A percentile compares a stretch with the other conserved stretches of the same genome.
Conservation (phyloP, 2,329 filamentous ascomycete species). For the Capronia epimyces region DNA sequence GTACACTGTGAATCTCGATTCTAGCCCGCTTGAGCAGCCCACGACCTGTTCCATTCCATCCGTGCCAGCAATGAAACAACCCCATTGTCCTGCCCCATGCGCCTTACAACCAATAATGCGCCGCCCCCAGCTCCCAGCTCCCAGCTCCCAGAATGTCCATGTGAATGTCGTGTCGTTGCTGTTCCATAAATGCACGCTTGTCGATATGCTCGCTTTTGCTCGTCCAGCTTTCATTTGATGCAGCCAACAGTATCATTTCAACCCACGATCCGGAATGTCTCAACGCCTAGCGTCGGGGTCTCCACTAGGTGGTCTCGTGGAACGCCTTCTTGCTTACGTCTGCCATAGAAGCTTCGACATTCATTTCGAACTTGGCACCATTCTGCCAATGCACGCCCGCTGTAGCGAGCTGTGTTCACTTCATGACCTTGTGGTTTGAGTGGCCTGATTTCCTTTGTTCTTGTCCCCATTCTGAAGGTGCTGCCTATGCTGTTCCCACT, state of each 20-base stretch:
- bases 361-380: constrained; percentile 59
- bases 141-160: neutral
- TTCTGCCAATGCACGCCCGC: constrained; percentile 59
- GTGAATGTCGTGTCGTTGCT: neutral
- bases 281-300: constrained; percentile 57
- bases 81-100: neutral
- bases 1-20: neutral
- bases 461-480: constrained; percentile 8
- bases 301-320: constrained; percentile 54
- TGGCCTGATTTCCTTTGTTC: constrained; percentile 21
- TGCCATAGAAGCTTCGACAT: constrained; percentile 59
- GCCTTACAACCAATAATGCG: neutral
- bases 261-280: constrained; percentile 49
- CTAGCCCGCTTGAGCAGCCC: neutral
- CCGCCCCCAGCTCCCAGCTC: neutral
- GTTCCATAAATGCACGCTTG: neutral
- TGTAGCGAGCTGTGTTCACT: constrained; percentile 49
- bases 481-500: constrained; percentile 9
- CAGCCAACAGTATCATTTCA: neutral
- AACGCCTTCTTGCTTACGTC: constrained; percentile 58
- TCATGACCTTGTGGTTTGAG: constrained; percentile 31
- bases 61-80: neutral
- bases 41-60: neutral
- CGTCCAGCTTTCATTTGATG: neutral
- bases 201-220: neutral